Percentiles rank a stretch among this genome's conserved stretches.
These are phyloP conservation scores for Chlorella sp. DNA, from an alignment of 139 green algal species.

Conservation along the genomic window DNA sequence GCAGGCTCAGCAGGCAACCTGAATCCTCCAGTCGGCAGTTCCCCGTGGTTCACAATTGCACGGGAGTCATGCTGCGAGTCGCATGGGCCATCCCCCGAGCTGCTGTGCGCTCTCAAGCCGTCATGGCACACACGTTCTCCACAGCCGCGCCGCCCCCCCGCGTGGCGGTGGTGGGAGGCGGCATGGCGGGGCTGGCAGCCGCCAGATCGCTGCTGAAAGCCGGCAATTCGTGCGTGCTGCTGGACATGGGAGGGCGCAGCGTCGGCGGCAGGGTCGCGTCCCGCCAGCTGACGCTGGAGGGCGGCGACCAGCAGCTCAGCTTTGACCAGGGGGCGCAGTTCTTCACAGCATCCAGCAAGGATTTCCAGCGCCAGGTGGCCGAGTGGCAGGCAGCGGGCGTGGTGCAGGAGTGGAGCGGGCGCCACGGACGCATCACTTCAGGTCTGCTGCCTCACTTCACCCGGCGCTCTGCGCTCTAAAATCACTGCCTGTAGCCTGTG, in stretches of 20 bases:
- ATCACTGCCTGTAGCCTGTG: no score
- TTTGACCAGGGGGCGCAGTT: constrained; percentile 20
- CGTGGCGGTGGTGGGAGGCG: constrained; percentile 10
- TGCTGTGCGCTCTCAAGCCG: no score
- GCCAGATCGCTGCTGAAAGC: neutral
- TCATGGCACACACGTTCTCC: no score
- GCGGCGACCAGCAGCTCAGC: neutral
- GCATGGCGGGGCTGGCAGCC: neutral
- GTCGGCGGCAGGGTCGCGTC: constrained; percentile 5
- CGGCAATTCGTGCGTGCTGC: neutral
- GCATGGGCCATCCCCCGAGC: no score
- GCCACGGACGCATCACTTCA: neutral
- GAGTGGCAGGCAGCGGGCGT: constrained; percentile 16
- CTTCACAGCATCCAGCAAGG: neutral
- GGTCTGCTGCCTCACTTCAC: neutral
- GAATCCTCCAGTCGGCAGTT: no score
- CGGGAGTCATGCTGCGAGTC: no score
- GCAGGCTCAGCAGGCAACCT: no score
- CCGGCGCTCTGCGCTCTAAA: no score
- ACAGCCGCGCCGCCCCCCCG: neutral
- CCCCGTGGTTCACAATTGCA: no score
- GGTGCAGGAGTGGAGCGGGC: neutral
- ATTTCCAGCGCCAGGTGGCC: constrained; percentile 7
- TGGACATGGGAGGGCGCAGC: constrained; percentile 23
- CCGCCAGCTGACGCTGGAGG: neutral